phyloP scores from a whole-genome alignment of 768 basidiomycete species.

The Auricularia sp. region DNA sequence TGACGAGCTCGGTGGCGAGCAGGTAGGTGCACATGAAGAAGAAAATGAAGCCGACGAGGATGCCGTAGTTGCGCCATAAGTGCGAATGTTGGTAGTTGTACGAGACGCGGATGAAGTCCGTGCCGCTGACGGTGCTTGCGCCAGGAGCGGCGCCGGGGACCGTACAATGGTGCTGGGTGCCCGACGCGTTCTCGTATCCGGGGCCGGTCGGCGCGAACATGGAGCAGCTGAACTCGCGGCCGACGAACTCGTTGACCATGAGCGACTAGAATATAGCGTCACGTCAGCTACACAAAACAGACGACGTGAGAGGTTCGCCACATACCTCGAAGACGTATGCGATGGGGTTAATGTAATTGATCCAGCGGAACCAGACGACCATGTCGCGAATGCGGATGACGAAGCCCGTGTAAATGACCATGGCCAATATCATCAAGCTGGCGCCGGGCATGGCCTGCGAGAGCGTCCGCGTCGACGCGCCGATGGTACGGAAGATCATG shows the following conservation, averaged over 20 bases:
- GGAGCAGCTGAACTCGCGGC: not conserved
- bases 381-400: slow-evolving; percentile 23
- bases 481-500: slow-evolving; percentile 17
- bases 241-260: slow-evolving; percentile 1
- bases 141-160: slow-evolving; percentile 16
- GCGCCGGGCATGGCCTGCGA: slow-evolving; percentile 11
- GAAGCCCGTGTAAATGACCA: slow-evolving; percentile 26
- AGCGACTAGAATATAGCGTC: not conserved
- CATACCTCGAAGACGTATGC: slow-evolving; percentile 7
- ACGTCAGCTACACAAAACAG: too few species aligned
- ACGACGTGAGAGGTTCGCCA: too few species aligned
- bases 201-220: not conserved
- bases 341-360: slow-evolving; percentile 28
- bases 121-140: slow-evolving; percentile 22
- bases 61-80: slow-evolving; percentile 62
- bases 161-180: slow-evolving; percentile 5
- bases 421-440: not conserved
- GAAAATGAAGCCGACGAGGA: slow-evolving; percentile 60
- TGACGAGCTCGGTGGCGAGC: slow-evolving; percentile 47
- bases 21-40: slow-evolving; percentile 54
- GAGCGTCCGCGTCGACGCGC: slow-evolving; percentile 27
- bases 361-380: slow-evolving; percentile 29
- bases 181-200: not conserved
- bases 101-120: slow-evolving; percentile 28
- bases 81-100: slow-evolving; percentile 40